phyloP scores from a whole-genome alignment of 2,329 filamentous ascomycete species.

The Venturia aucupariae region DNA sequence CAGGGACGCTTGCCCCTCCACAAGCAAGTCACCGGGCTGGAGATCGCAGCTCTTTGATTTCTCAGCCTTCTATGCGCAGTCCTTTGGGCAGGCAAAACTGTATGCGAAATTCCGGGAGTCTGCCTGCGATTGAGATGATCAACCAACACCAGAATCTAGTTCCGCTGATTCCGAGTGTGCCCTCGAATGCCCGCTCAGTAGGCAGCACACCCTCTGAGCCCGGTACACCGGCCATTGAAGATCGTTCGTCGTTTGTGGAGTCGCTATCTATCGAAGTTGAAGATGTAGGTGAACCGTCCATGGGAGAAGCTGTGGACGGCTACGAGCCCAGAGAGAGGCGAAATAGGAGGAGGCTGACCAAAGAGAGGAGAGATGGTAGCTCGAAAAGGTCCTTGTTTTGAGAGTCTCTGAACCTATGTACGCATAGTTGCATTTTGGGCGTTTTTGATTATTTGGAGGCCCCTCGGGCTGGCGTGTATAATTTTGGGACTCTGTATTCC shows the following conservation, averaged over 20 bases:
- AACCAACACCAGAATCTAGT: neutral
- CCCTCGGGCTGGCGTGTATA: neutral
- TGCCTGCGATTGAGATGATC: neutral
- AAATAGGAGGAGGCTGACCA: slow-evolving; percentile 4
- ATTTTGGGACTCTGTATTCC: neutral
- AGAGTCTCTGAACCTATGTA: neutral
- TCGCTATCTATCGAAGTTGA: neutral
- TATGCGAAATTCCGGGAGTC: neutral
- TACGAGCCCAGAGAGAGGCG: slow-evolving; percentile 2
- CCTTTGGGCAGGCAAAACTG: neutral
- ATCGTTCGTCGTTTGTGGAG: neutral
- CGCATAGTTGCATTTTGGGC: neutral
- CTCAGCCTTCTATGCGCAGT: neutral
- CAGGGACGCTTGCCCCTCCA: neutral
- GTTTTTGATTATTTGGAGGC: neutral
- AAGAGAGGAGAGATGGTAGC: slow-evolving; percentile 1
- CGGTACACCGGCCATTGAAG: neutral
- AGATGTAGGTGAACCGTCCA: slow-evolving; percentile 2
- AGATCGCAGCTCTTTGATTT: neutral
- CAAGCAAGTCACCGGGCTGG: neutral
- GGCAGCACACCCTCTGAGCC: neutral
- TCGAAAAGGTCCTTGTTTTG: neutral
- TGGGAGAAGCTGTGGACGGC: slow-evolving; percentile 7
- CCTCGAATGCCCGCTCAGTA: neutral
- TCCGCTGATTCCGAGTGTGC: neutral